phyloP scores from a whole-genome alignment of 2,329 filamentous ascomycete genomes.

The Colletotrichum sp. region DNA sequence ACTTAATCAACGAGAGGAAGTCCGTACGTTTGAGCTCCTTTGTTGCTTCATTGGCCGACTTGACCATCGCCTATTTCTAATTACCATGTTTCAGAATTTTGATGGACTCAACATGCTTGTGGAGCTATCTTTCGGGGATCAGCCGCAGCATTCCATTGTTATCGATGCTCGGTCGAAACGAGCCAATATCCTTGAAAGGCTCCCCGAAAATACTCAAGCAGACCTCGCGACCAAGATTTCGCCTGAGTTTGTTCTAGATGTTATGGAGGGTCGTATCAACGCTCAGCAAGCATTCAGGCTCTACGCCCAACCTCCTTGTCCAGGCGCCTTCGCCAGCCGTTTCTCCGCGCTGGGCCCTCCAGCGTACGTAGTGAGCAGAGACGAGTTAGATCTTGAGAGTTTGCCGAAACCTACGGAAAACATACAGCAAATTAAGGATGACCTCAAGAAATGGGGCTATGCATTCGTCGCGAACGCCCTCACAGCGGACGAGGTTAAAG shows the following conservation, averaged over 20 bases:
- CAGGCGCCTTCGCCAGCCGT: background rate
- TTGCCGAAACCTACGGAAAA: background rate
- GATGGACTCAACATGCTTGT: background rate
- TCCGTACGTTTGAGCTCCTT: background rate
- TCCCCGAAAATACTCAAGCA: background rate
- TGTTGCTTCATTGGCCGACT: background rate
- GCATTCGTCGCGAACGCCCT: background rate
- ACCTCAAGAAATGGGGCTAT: conserved; percentile 3
- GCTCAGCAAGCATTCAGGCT: background rate
- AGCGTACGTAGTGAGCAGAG: background rate
- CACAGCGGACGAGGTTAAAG: background rate
- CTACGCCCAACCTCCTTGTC: background rate
- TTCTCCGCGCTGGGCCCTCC: background rate
- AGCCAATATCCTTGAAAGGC: background rate
- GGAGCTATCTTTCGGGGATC: background rate
- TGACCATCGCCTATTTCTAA: background rate
- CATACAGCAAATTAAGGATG: background rate
- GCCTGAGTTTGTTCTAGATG: background rate
- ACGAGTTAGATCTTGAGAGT: background rate
- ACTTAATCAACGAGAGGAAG: background rate
- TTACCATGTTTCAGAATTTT: background rate
- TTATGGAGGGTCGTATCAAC: background rate
- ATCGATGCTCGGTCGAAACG: background rate
- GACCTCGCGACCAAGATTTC: background rate
- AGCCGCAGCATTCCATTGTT: background rate